These are phyloP conservation scores for Aspergillus unguis DNA, from an alignment of 2,329 filamentous ascomycete genomes.

Conservation along the genomic window DNA sequence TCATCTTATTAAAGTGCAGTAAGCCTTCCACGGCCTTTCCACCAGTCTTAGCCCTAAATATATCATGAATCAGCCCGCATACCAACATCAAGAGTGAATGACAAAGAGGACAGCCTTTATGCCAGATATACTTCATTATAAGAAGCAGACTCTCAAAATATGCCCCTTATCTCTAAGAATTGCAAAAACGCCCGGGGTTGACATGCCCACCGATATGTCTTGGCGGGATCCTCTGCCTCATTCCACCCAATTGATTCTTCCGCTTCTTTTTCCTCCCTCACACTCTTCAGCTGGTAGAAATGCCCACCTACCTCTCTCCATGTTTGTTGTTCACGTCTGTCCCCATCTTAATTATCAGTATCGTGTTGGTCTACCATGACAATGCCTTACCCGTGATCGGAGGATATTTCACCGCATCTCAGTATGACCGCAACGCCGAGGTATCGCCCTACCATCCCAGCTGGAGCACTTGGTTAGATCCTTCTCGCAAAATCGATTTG, in stretches of 20 bases:
- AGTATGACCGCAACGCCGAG: not conserved
- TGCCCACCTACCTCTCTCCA: constrained; percentile 1
- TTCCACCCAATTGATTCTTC: not conserved
- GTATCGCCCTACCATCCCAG: constrained; percentile 15
- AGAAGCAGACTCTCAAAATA: no score
- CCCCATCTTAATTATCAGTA: constrained; percentile 10
- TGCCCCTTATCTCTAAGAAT: no score
- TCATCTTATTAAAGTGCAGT: not conserved
- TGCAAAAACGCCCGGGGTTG: no score
- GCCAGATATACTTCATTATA: no score
- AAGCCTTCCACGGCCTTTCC: not conserved
- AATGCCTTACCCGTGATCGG: not conserved
- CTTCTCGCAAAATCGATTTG: not conserved
- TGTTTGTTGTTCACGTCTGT: constrained; percentile 8
- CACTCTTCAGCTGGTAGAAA: not conserved
- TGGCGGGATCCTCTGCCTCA: not conserved
- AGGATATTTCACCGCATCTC: not conserved
- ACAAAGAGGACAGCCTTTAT: no score
- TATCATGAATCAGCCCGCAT: no score
- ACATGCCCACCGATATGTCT: constrained; percentile 4
- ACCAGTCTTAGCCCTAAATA: no score
- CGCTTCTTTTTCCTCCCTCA: not conserved
- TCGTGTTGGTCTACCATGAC: constrained; percentile 7
- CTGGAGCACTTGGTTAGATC: constrained; percentile 23
- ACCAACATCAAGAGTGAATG: no score